Evolutionary conservation across 2,329 filamentous ascomycete species (phyloP).

Genomic region (Alternaria solani): DNA sequence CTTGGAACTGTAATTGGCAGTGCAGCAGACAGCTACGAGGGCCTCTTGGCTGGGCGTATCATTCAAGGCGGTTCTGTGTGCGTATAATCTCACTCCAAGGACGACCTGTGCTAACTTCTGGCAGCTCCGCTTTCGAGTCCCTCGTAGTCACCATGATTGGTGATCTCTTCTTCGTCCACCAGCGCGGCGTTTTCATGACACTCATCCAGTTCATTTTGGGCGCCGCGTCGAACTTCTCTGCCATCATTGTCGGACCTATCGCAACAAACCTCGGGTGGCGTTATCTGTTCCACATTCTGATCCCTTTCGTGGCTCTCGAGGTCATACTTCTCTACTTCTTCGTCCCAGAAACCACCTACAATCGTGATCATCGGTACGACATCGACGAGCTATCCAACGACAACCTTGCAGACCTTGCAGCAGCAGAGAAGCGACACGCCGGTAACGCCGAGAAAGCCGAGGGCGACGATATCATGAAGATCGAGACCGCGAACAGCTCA

Average conservation of each 20-base stretch:
- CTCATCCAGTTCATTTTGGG: constrained; percentile 49
- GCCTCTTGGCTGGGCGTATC: constrained; percentile 43
- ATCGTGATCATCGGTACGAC: constrained; percentile 48
- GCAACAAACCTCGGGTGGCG: constrained; percentile 47
- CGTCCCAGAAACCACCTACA: constrained; percentile 62
- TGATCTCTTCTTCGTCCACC: constrained; percentile 49
- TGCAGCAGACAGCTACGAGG: constrained; percentile 39
- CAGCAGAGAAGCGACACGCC: constrained; percentile 32
- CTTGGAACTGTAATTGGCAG: constrained; percentile 41
- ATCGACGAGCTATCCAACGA: constrained; percentile 43
- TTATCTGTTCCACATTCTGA: constrained; percentile 58
- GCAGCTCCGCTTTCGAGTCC: constrained; percentile 46
- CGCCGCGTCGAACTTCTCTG: constrained; percentile 47
- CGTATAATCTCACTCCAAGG: background rate
- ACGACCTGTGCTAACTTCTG: constrained; percentile 23
- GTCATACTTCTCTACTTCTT: constrained; percentile 57
- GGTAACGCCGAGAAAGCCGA: constrained; percentile 12
- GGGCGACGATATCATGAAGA: constrained; percentile 25
- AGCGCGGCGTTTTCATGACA: constrained; percentile 47
- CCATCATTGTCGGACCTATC: constrained; percentile 49
- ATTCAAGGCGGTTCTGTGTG: constrained; percentile 42
- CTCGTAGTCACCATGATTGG: constrained; percentile 48
- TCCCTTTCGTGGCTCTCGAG: constrained; percentile 57
- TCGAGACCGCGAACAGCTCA: constrained; percentile 31
- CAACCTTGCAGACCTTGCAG: constrained; percentile 38